These are phyloP conservation scores for Filobasidium uniguttulatum DNA, from an alignment of 1,284 basidiomycete species.

Conservation along the genomic window DNA sequence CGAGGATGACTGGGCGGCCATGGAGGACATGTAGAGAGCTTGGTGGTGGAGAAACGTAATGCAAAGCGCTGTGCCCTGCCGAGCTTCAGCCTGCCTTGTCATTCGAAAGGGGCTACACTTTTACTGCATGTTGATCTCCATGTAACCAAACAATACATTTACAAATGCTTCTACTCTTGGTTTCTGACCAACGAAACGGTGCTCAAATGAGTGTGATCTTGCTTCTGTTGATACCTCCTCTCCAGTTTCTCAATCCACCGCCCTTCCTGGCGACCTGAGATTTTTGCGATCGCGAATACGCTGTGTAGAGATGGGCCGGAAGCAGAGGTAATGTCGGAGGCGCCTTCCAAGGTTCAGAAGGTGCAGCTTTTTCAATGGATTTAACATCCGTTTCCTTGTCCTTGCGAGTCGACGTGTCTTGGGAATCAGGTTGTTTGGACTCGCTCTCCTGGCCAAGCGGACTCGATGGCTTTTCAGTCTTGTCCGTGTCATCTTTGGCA, in stretches of 20 bases:
- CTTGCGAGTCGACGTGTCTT: too few species aligned
- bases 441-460: not conserved
- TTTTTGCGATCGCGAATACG: slow-evolving; percentile 71
- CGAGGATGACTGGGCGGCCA: slow-evolving; percentile 15
- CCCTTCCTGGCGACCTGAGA: slow-evolving; percentile 64
- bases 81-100: too few species aligned
- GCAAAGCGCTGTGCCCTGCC: too few species aligned
- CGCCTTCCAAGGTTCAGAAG: slow-evolving; percentile 31
- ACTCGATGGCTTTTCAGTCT: not conserved
- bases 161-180: too few species aligned
- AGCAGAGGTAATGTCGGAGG: slow-evolving; percentile 56
- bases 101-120: too few species aligned
- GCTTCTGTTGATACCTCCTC: slow-evolving; percentile 45
- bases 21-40: slow-evolving; percentile 8
- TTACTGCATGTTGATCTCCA: too few species aligned
- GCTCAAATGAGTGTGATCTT: not conserved
- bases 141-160: not conserved
- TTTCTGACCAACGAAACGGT: too few species aligned
- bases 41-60: too few species aligned
- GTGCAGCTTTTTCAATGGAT: slow-evolving; percentile 8
- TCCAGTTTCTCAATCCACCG: slow-evolving; percentile 74
- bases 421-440: too few species aligned
- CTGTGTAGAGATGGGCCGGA: slow-evolving; percentile 75
- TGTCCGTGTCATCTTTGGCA: slow-evolving; percentile 6
- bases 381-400: slow-evolving; percentile 2